Conservation (phyloP, 768 basidiomycete species). For the Scleroderma bovista region DNA sequence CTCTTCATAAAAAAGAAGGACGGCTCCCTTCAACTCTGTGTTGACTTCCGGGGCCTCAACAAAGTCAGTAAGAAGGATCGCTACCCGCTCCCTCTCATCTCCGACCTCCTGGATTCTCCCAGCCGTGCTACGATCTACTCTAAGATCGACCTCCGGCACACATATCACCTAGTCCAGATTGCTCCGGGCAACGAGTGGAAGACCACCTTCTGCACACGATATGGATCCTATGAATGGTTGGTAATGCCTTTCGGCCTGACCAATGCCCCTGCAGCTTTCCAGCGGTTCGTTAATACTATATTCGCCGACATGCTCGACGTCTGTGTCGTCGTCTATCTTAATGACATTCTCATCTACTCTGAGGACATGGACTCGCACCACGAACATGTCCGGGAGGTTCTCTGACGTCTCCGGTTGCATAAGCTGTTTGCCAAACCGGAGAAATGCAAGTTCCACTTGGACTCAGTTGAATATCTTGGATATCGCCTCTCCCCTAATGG, state of each 20-base stretch:
- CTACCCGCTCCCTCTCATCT: background rate
- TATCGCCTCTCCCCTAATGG: background rate
- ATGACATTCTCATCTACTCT: background rate
- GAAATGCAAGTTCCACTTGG: background rate
- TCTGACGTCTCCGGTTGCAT: background rate
- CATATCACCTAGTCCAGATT: background rate
- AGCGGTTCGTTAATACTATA: slow-evolving; percentile 24
- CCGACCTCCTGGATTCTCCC: background rate
- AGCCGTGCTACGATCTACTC: background rate
- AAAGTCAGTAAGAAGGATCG: background rate
- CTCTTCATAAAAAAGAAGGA: slow-evolving; percentile 28
- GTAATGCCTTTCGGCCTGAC: slow-evolving; percentile 10
- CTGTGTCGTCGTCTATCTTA: background rate
- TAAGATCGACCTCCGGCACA: background rate
- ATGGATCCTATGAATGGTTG: slow-evolving; percentile 12
- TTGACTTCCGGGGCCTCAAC: background rate
- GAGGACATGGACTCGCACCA: background rate
- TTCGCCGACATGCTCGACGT: slow-evolving; percentile 22
- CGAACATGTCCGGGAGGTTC: background rate
- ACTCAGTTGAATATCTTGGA: background rate
- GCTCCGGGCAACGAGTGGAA: background rate
- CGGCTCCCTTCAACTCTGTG: slow-evolving; percentile 17
- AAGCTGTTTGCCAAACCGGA: background rate
- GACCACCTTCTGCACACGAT: background rate
- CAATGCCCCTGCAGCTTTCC: slow-evolving; percentile 29